Evolutionary conservation across 1,139 yeast species (phyloP).

Genomic region (Insectozyma bohioensis): DNA sequence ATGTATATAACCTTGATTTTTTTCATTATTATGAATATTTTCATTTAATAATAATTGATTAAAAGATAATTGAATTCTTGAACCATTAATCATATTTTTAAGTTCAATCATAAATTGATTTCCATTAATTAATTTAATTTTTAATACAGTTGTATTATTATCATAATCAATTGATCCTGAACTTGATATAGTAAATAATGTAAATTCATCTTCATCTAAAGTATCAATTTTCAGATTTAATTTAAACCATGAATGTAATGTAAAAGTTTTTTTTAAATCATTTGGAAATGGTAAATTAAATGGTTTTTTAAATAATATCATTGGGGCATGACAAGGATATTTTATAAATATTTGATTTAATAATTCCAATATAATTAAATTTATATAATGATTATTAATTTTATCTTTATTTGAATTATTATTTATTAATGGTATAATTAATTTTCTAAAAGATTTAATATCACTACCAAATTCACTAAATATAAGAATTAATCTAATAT

Average conservation of each 20-base stretch:
- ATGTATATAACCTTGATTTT: constrained; percentile 32
- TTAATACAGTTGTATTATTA: constrained; percentile 16
- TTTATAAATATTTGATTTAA: constrained; percentile 23
- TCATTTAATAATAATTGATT: constrained; percentile 27
- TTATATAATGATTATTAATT: constrained; percentile 12
- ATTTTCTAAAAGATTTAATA: constrained; percentile 19
- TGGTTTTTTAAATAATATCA: constrained; percentile 29
- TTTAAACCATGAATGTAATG: constrained; percentile 42
- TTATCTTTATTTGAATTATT: constrained; percentile 7
- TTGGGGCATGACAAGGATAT: constrained; percentile 31
- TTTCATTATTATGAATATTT: constrained; percentile 10
- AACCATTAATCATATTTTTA: constrained; percentile 22
- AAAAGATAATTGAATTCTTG: constrained; percentile 34
- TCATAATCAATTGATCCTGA: constrained; percentile 18
- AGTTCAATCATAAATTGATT: constrained; percentile 36
- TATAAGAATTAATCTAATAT: constrained; percentile 23
- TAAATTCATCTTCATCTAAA: constrained; percentile 18
- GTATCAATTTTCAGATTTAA: constrained; percentile 16
- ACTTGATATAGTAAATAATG: constrained; percentile 30
- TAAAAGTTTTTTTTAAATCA: constrained; percentile 20
- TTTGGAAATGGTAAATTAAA: constrained; percentile 25
- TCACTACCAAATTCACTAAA: constrained; percentile 41
- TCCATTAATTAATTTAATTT: constrained; percentile 28
- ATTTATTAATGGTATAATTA: constrained; percentile 19
- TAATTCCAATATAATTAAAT: constrained; percentile 24